phyloP scores from a whole-genome alignment of 2,329 filamentous ascomycete genomes.

The Fulvia fulva region DNA sequence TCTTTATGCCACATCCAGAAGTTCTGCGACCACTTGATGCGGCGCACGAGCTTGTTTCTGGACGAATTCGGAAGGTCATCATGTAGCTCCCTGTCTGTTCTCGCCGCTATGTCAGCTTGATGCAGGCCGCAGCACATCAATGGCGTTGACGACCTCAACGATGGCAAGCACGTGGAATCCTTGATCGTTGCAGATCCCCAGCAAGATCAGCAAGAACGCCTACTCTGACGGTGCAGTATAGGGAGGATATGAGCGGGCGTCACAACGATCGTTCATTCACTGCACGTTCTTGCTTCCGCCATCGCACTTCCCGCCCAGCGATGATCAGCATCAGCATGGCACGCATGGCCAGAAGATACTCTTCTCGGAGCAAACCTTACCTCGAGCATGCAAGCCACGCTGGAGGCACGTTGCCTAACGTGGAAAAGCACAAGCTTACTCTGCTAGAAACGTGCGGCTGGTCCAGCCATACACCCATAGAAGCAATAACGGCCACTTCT shows the following conservation, averaged over 20 bases:
- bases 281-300: not conserved
- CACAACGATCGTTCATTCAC: not conserved
- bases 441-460: not conserved
- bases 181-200: not conserved
- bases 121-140: not conserved
- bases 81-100: not conserved
- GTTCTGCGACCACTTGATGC: not conserved
- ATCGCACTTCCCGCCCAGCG: not conserved
- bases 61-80: not conserved
- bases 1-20: not conserved
- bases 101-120: not conserved
- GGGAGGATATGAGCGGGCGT: not conserved
- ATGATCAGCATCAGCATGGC: no score
- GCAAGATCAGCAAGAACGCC: not conserved
- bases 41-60: not conserved
- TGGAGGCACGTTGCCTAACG: not conserved
- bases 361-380: constrained; percentile 11
- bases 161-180: not conserved
- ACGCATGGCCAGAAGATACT: not conserved
- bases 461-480: not conserved
- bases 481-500: not conserved
- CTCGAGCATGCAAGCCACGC: constrained; percentile 1
- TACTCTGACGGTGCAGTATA: not conserved
- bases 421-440: not conserved
- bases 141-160: not conserved